These are phyloP conservation scores for Pseudogymnoascus verrucosus DNA, from an alignment of 2,329 filamentous ascomycete species.

Conservation along the genomic window DNA sequence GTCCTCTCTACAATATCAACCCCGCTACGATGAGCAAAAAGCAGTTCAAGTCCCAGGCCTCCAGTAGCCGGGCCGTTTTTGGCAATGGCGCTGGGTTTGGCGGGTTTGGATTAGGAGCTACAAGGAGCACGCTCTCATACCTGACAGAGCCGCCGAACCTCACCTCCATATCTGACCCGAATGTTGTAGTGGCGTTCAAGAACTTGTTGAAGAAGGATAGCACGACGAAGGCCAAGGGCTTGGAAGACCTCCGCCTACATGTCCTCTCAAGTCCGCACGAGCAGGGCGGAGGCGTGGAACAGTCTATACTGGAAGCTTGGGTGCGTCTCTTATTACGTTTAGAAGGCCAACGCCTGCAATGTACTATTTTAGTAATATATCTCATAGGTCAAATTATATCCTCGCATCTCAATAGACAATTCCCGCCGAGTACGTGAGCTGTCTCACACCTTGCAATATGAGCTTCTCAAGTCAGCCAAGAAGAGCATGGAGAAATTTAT, in stretches of 20 bases:
- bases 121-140: slow-evolving; percentile 63
- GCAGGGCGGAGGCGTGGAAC: slow-evolving; percentile 59
- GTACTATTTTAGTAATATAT: slow-evolving; percentile 33
- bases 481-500: slow-evolving; percentile 79
- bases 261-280: slow-evolving; percentile 47
- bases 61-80: slow-evolving; percentile 26
- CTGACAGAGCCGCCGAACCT: slow-evolving; percentile 80
- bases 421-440: slow-evolving; percentile 81
- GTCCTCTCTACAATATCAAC: not conserved
- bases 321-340: slow-evolving; percentile 40
- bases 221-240: slow-evolving; percentile 80
- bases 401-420: slow-evolving; percentile 83
- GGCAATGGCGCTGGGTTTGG: slow-evolving; percentile 23
- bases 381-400: slow-evolving; percentile 70
- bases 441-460: slow-evolving; percentile 65
- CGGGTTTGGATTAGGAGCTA: slow-evolving; percentile 26
- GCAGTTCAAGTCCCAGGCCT: slow-evolving; percentile 27
- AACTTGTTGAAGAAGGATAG: slow-evolving; percentile 88
- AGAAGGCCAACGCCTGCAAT: slow-evolving; percentile 13
- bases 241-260: slow-evolving; percentile 73
- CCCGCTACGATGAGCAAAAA: slow-evolving; percentile 22
- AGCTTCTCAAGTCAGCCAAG: slow-evolving; percentile 54
- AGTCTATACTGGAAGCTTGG: slow-evolving; percentile 82
- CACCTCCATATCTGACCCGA: slow-evolving; percentile 65
- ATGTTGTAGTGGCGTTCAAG: slow-evolving; percentile 84